Evolutionary conservation across 108 stramenopile genomes (phyloP).

Genomic region (Pseudonitzschia pungens): DNA sequence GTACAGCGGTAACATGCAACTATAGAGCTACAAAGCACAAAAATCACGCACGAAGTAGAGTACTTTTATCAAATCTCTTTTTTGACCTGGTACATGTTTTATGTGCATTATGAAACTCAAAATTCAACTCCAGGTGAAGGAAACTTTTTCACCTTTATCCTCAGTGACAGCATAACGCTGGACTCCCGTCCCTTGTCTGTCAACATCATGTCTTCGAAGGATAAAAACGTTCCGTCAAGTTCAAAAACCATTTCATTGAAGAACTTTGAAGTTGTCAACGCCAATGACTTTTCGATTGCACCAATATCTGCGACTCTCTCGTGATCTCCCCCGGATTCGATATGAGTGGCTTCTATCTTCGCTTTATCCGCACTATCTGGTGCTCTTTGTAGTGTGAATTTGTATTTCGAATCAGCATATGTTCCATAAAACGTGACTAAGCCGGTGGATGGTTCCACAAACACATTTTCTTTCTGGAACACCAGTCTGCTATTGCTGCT

Average conservation of each 20-base stretch:
- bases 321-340: background rate
- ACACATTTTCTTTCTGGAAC: conserved; percentile 43
- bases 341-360: background rate
- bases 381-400: conserved; percentile 31
- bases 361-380: conserved; percentile 14
- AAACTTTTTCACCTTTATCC: conserved; percentile 58
- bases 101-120: conserved; percentile 15
- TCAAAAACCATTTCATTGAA: conserved; percentile 65
- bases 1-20: no score
- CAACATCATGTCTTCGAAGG: conserved; percentile 53
- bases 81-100: background rate
- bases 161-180: conserved; percentile 46
- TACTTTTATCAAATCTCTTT: no score
- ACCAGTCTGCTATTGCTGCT: conserved; percentile 11
- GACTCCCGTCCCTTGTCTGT: conserved; percentile 44
- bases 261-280: conserved; percentile 36
- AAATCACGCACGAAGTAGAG: no score
- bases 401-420: conserved; percentile 32
- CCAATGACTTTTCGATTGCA: conserved; percentile 22
- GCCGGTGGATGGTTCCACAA: conserved; percentile 27
- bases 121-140: conserved; percentile 59
- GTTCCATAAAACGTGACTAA: conserved; percentile 28
- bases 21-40: no score
- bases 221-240: conserved; percentile 60
- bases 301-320: background rate